These are phyloP conservation scores for Wickerhamiella azymoides DNA, from an alignment of 805 yeast species.

Conservation along the genomic window DNA sequence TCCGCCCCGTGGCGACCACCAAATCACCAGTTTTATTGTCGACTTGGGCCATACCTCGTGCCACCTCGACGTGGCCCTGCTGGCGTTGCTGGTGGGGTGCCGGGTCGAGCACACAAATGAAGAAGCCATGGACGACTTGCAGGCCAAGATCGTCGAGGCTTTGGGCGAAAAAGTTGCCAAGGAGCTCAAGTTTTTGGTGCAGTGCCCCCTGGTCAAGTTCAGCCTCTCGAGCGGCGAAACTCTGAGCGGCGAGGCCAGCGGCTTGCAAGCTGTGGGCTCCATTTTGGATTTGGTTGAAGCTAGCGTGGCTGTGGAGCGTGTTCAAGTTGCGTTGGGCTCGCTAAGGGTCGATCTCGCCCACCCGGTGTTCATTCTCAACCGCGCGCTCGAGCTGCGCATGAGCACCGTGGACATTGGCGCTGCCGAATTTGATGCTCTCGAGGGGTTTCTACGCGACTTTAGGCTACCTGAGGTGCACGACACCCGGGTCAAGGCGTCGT, in stretches of 20 bases:
- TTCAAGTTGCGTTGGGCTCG: neutral
- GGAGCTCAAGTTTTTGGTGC: neutral
- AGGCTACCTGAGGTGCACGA: neutral
- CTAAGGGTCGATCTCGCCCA: neutral
- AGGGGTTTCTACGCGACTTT: neutral
- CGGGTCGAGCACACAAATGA: slow-evolving; percentile 31
- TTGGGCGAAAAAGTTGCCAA: slow-evolving; percentile 22
- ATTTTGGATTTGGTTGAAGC: neutral
- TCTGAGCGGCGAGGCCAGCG: neutral
- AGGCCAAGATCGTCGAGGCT: slow-evolving; percentile 39
- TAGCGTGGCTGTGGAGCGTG: neutral
- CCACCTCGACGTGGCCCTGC: neutral
- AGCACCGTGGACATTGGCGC: neutral
- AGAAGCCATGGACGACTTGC: slow-evolving; percentile 49
- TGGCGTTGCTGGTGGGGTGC: slow-evolving; percentile 15
- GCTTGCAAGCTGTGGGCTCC: neutral
- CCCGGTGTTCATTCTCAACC: neutral
- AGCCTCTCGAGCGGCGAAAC: neutral
- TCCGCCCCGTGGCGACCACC: slow-evolving; percentile 10
- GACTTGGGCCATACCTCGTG: slow-evolving; percentile 38
- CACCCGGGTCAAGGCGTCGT: neutral
- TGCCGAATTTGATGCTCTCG: neutral
- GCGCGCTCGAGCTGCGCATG: neutral
- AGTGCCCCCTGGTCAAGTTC: neutral
- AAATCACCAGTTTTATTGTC: slow-evolving; percentile 37